Base-by-base conservation (phyloP, 768 basidiomycete species). In the Lanmaoa rubissima region DNA sequence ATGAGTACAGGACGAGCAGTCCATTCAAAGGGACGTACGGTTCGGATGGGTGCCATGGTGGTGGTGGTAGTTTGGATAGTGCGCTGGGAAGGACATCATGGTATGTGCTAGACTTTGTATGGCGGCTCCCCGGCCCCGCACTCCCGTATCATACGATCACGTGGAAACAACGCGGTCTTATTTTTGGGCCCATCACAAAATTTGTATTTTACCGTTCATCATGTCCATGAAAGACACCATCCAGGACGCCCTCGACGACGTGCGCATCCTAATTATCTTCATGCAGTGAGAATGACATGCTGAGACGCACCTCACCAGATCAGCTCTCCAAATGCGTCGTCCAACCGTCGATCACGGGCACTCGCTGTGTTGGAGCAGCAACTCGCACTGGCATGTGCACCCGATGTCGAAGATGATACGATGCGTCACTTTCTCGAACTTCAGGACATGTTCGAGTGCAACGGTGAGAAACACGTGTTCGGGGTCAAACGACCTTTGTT, bases 371-470 rank as follows among this genome's bases (percentile, higher is more conserved):
- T 91, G 42, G 87, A 86, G 64, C 76, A 74, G 61, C 78, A 80
- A 32, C 72, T 85, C 32, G 86, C 83, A 4, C 52, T 70, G 52
- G 78, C 79, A n/a, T 77, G 79, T 54, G 74, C 80, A 40, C 63
- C 73, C 26, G 67, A 75, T n/a, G 71, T 77, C 24, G 65, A 77
- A 17, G 71, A 75, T 17, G 77, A 76, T 31, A 78, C 78, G 10
- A 75, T 84, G 60, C 75, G 78, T 38, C 70, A 74, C 45, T 89
- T 92, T 70, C 67, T 86, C 19, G 77, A 81, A 11, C 73, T 92
- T 41, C 92, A 94, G 67, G 83, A 88, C 61, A 83, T 83, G 1
- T 92, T 94, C 61, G 88, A 93, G 69, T 90, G 87, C 70, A 94
- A 94, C 65, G 76, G 92, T 92, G 62, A 57, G 88, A 65, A 38